Evolutionary conservation across 805 yeast genomes (phyloP).

Genomic region (Blastobotrys terrestris): DNA sequence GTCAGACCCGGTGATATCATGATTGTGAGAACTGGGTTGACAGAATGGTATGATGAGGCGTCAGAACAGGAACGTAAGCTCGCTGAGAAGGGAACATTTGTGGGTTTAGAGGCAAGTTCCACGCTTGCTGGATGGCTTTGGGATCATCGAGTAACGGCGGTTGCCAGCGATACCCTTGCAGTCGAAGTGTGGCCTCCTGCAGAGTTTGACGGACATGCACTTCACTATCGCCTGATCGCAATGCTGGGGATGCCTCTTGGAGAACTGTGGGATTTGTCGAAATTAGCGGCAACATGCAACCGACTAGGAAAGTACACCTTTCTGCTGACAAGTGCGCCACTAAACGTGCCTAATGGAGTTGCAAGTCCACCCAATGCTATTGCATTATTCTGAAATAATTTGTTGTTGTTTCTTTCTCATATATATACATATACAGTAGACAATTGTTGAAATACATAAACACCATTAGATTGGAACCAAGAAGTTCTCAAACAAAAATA

Average conservation of each 20-base stretch:
- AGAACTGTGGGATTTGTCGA: conserved; percentile 32
- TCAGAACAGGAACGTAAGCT: conserved; percentile 5
- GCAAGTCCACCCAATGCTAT: conserved; percentile 42
- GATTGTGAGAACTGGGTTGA: conserved; percentile 29
- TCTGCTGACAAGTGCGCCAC: conserved; percentile 31
- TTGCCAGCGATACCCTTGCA: conserved; percentile 27
- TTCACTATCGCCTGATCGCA: conserved; percentile 20
- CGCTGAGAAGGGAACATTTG: not conserved
- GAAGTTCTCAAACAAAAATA: not conserved
- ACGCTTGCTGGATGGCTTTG: conserved; percentile 15
- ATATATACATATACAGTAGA: not conserved
- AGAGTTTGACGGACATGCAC: not conserved
- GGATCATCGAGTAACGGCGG: conserved; percentile 27
- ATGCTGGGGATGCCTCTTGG: conserved; percentile 35
- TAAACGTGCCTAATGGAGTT: conserved; percentile 32
- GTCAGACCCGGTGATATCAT: conserved; percentile 30
- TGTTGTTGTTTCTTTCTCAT: not conserved
- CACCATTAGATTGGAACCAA: not conserved
- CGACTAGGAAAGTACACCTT: conserved; percentile 26
- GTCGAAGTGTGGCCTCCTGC: conserved; percentile 22
- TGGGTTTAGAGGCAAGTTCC: conserved; percentile 6
- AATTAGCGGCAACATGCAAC: conserved; percentile 25
- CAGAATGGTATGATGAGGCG: conserved; percentile 22
- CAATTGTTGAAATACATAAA: not conserved
- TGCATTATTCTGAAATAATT: conserved; percentile 27